Evolutionary conservation across 352 stramenopile species (phyloP).

Genomic region (Phytophthora kernoviae): DNA sequence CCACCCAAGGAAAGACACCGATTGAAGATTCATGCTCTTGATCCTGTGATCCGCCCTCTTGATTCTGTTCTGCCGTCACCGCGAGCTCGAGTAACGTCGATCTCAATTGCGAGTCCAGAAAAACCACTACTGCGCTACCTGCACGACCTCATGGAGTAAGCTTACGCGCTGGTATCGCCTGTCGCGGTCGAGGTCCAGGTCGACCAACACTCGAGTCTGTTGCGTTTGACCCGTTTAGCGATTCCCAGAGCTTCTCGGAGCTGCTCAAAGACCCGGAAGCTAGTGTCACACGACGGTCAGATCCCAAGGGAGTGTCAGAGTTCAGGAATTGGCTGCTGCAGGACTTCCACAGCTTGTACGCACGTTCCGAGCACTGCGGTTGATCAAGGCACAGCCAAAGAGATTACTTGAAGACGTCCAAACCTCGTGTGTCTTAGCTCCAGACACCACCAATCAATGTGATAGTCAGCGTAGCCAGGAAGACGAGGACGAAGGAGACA

Average conservation of each 20-base stretch:
- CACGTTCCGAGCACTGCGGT: slow-evolving; percentile 11
- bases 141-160: not conserved
- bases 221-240: slow-evolving; percentile 51
- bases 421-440: not conserved
- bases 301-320: slow-evolving; percentile 15
- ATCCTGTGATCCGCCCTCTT: slow-evolving; percentile 20
- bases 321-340: slow-evolving; percentile 41
- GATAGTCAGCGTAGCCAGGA: not conserved
- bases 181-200: slow-evolving; percentile 1
- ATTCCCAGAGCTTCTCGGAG: slow-evolving; percentile 33
- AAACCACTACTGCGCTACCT: slow-evolving; percentile 1
- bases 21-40: slow-evolving; percentile 26
- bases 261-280: slow-evolving; percentile 29
- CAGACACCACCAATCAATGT: slow-evolving; percentile 4
- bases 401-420: not conserved
- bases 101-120: slow-evolving; percentile 1
- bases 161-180: not conserved
- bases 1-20: slow-evolving; percentile 7
- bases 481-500: not conserved
- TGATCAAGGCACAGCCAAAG: slow-evolving; percentile 6
- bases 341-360: slow-evolving; percentile 39
- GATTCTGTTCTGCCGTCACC: slow-evolving; percentile 15
- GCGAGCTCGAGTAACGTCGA: slow-evolving; percentile 6
- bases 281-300: slow-evolving; percentile 18
- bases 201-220: slow-evolving; percentile 30